Evolutionary conservation across 768 basidiomycete genomes (phyloP).

Genomic region (Coprinellus aureogranulatus): DNA sequence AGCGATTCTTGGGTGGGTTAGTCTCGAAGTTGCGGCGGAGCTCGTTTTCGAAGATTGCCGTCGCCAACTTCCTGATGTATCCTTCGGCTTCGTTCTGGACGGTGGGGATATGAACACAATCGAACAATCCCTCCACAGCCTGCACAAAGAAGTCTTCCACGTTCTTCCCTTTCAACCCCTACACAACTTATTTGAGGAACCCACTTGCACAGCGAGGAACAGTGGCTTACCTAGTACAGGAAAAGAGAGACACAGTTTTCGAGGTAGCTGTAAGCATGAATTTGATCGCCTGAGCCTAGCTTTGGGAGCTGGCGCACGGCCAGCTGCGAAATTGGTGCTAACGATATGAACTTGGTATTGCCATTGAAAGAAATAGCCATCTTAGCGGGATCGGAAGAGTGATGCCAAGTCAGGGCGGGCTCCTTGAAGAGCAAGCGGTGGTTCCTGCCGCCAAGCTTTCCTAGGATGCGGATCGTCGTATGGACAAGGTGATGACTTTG

Average conservation of each 20-base stretch:
- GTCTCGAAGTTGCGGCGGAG: slow-evolving; percentile 57
- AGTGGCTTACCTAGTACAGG: slow-evolving; percentile 76
- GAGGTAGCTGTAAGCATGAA: slow-evolving; percentile 63
- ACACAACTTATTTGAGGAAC: slow-evolving; percentile 12
- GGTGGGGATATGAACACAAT: slow-evolving; percentile 69
- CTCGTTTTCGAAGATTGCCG: slow-evolving; percentile 72
- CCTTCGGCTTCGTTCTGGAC: slow-evolving; percentile 65
- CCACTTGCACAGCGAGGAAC: no score
- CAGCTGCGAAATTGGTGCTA: no score
- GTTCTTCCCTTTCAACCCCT: slow-evolving; percentile 74
- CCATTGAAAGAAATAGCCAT: slow-evolving; percentile 75
- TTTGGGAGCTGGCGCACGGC: no score
- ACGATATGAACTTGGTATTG: slow-evolving; percentile 56
- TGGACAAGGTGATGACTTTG: slow-evolving; percentile 87
- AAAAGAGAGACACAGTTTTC: slow-evolving; percentile 71
- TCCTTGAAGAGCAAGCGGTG: slow-evolving; percentile 81
- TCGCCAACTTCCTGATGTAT: slow-evolving; percentile 68
- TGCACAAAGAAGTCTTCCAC: slow-evolving; percentile 70
- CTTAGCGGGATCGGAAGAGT: slow-evolving; percentile 68
- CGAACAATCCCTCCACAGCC: slow-evolving; percentile 74
- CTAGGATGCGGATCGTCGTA: slow-evolving; percentile 92
- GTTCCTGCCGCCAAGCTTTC: slow-evolving; percentile 94
- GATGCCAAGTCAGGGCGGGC: slow-evolving; percentile 67
- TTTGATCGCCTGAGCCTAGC: slow-evolving; percentile 46
- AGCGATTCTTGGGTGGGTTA: slow-evolving; percentile 51